Percentiles rank a stretch among this genome's conserved stretches.
These are phyloP conservation scores for Suillus alpinus DNA, from an alignment of 768 basidiomycete species.

Conservation along the genomic window DNA sequence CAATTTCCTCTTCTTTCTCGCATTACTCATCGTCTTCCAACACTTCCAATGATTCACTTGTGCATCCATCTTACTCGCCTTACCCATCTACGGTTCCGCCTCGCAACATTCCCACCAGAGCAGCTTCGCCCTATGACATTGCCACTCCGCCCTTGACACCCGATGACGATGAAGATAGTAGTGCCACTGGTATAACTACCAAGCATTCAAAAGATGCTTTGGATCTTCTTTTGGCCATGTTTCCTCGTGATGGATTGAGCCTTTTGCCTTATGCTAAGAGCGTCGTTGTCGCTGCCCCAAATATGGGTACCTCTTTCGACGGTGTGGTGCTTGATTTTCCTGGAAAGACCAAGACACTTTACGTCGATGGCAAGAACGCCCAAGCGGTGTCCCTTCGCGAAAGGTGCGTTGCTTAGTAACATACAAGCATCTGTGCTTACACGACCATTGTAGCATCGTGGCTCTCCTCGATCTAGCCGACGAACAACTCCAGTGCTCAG, in stretches of 20 bases:
- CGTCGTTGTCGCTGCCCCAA: slow-evolving; percentile 69
- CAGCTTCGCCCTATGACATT: slow-evolving; percentile 39
- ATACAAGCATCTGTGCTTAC: slow-evolving; percentile 6
- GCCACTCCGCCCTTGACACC: slow-evolving; percentile 81
- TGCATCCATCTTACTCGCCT: slow-evolving; percentile 16
- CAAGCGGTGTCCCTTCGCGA: slow-evolving; percentile 77
- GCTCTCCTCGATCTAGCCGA: slow-evolving; percentile 86
- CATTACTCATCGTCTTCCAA: slow-evolving; percentile 29
- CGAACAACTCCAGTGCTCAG: slow-evolving; percentile 74
- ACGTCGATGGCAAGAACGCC: slow-evolving; percentile 82
- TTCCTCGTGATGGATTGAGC: slow-evolving; percentile 67
- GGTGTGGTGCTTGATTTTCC: slow-evolving; percentile 78
- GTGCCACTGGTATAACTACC: slow-evolving; percentile 39
- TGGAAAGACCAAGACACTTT: slow-evolving; percentile 69
- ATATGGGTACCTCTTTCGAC: slow-evolving; percentile 67
- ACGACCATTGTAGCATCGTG: slow-evolving; percentile 56
- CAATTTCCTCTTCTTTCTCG: slow-evolving; percentile 42
- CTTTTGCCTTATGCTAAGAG: slow-evolving; percentile 73
- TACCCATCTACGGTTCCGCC: slow-evolving; percentile 34
- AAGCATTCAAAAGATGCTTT: slow-evolving; percentile 61
- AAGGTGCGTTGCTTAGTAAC: slow-evolving; percentile 48
- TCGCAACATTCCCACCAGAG: slow-evolving; percentile 42
- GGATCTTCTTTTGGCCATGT: slow-evolving; percentile 75
- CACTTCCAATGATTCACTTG: slow-evolving; percentile 17
- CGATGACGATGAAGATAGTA: slow-evolving; percentile 53